A percentile compares a stretch with the other conserved stretches of the same genome.
phyloP scores from a whole-genome alignment of 208 protist genomes.

The Phytomonas serpens region DNA sequence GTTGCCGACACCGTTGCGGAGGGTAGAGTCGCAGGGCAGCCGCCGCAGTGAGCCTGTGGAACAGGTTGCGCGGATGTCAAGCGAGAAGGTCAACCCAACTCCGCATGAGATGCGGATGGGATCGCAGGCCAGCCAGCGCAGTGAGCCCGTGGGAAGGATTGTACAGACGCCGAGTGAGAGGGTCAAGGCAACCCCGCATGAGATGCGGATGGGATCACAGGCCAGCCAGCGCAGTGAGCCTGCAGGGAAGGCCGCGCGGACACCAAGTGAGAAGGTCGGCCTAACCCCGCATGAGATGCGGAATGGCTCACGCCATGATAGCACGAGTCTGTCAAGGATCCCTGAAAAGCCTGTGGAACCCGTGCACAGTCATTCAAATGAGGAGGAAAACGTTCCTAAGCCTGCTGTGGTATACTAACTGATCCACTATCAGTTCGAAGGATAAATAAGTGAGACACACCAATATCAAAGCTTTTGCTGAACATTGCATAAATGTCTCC shows the following conservation, averaged over 20 bases:
- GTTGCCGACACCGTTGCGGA: conserved; percentile 18
- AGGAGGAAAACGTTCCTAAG: background rate
- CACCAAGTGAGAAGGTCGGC: background rate
- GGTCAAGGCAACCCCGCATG: conserved; percentile 18
- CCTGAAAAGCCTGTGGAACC: background rate
- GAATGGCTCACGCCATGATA: background rate
- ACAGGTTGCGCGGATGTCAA: conserved; percentile 17
- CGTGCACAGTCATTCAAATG: background rate
- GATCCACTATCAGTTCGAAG: background rate
- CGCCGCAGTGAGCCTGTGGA: conserved; percentile 21
- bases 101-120: conserved; percentile 9
- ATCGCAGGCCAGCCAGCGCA: conserved; percentile 14
- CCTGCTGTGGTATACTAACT: background rate
- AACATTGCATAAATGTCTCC: background rate
- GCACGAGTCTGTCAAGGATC: background rate
- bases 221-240: background rate
- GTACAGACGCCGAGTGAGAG: conserved; percentile 15
- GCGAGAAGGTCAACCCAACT: conserved; percentile 17
- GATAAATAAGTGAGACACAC: background rate
- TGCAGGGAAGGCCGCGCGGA: too few species aligned
- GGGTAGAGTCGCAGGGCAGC: conserved; percentile 6
- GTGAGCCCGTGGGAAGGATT: conserved; percentile 21
- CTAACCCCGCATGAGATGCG: background rate
- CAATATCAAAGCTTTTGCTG: background rate
- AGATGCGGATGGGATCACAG: background rate